Evolutionary conservation across 805 yeast genomes (phyloP), one percentile per base, ranked within the genome.

Genomic region (Candida namnaoensis): DNA sequence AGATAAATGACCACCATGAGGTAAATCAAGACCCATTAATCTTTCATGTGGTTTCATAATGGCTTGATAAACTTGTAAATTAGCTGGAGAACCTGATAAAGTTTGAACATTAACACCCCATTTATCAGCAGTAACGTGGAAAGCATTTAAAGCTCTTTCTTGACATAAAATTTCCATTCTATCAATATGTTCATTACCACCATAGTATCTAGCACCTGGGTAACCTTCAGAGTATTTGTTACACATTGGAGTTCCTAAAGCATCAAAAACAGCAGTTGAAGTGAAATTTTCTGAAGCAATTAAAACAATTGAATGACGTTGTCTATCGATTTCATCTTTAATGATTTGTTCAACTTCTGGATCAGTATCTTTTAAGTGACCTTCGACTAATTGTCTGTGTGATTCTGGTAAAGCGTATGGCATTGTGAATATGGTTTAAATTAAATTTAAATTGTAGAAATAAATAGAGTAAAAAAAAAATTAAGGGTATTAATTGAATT

Each of bases 21-120:
- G 99, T 61, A 93, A 74, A 61, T 91, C 97, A 52, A 93, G 78
- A 54, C 99, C 99, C 99, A 93, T 93, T 54, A 93, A 69, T 68
- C 99, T 83, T 57, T 91, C 99, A 61, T 88, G 95, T 46, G 93
- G 95, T 59, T 85, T 86, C 83, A 93, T 78, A 51, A 93, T 71
- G 36, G 98, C 97, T 61, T 87, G 90, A 71, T 93, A 93, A 38
- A 90, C 98, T 64, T 93, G 91, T 64, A 93, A 76, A 71, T 93
- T 93, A 44, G 99, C 99, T 50, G 98, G 98, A 23, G 99, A 88
- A 45, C 99, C 99, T 26, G 95, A 85, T 56, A 93, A 73, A 38
- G 97, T 78, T 71, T 93, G 99, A 36, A 93, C 99, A 60, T 93
- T 93, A 52, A 90, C 97, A 44, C 99, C 99, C 99, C 99, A 93